These are phyloP conservation scores for Monosporozyma siamensis DNA, from an alignment of 805 yeast genomes.

Conservation along the genomic window DNA sequence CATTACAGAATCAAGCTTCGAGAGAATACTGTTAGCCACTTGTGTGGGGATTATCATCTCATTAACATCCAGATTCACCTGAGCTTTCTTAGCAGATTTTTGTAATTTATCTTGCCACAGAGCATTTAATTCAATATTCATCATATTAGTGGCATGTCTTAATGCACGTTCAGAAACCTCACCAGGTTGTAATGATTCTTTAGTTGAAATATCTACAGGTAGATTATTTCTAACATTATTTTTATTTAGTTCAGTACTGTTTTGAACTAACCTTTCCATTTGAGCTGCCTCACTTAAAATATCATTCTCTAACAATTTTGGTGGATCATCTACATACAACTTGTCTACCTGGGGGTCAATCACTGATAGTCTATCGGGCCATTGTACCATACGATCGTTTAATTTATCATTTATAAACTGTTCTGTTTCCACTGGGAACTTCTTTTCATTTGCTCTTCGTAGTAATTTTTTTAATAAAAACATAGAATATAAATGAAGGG, in stretches of 20 bases:
- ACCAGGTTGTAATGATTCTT: constrained; percentile 9
- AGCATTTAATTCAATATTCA: constrained; percentile 22
- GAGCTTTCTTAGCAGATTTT: constrained; percentile 11
- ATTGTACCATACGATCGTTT: constrained; percentile 38
- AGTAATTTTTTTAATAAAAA: constrained; percentile 31
- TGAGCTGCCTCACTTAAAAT: neutral
- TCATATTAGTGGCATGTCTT: constrained; percentile 19
- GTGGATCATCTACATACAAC: constrained; percentile 17
- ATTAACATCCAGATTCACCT: constrained; percentile 18
- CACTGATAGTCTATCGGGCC: constrained; percentile 43
- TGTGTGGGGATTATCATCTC: constrained; percentile 16
- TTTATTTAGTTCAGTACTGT: neutral
- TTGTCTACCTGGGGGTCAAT: constrained; percentile 23
- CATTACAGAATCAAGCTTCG: constrained; percentile 23
- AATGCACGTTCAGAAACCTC: constrained; percentile 21
- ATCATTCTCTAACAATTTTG: neutral
- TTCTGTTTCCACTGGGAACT: constrained; percentile 28
- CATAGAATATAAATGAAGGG: constrained; percentile 56
- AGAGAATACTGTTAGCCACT: constrained; percentile 13
- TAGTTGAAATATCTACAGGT: neutral
- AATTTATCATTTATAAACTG: constrained; percentile 31
- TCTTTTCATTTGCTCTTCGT: constrained; percentile 22
- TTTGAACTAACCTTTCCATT: neutral
- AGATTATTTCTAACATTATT: neutral
- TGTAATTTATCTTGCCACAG: constrained; percentile 21